Evolutionary conservation across 768 basidiomycete genomes (phyloP), one percentile per base, ranked within the genome.

Genomic region (Boletus pseudopeckii): DNA sequence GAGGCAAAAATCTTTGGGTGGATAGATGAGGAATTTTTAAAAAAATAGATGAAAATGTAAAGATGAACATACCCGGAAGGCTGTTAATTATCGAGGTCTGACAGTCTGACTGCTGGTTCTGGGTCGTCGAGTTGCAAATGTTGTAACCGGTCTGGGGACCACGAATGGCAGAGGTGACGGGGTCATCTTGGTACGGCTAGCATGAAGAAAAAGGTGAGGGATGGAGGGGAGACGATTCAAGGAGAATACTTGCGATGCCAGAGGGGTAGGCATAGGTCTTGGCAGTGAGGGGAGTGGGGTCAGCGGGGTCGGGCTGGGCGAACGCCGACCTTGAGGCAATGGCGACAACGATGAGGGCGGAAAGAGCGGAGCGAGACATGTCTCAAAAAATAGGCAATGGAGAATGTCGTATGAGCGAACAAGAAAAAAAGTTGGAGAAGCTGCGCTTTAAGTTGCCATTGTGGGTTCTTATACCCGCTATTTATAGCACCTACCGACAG

Each of bases 51-150:
- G 8, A 18, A 42, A 18, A 26, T 7, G 28, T 6, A n/a, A 36
- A 22, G 6, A n/a, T 13, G 13, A 2, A 45, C 53, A 9, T 28
- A 71, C 81, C 75, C 4, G 59, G 60, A 3, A 80, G 75, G 55
- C 63, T 76, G 80, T 89, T 89, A 38, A 85, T 66, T 62, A 81
- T 78, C 11, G 74, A 71, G 1, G 87, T 91, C 70, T 92, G 89
- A 65, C 89, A 92, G 8, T 76, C 58, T 0, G 88, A 86, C 4
- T 74, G 48, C 56, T 80, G 80, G 70, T 75, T 79, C 55, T 83
- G 75, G 1, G 87, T 88, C 32, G 84, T 82, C 2, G 82, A 79
- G 71, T 88, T 89, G 62, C 86, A 88, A 3, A 71, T 59, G 66
- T 86, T 87, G 75, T 83, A 87, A 6, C 88, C 87, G 7, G 48